These are phyloP conservation scores for Curvularia lunata DNA, from an alignment of 2,329 filamentous ascomycete species.

Conservation along the genomic window DNA sequence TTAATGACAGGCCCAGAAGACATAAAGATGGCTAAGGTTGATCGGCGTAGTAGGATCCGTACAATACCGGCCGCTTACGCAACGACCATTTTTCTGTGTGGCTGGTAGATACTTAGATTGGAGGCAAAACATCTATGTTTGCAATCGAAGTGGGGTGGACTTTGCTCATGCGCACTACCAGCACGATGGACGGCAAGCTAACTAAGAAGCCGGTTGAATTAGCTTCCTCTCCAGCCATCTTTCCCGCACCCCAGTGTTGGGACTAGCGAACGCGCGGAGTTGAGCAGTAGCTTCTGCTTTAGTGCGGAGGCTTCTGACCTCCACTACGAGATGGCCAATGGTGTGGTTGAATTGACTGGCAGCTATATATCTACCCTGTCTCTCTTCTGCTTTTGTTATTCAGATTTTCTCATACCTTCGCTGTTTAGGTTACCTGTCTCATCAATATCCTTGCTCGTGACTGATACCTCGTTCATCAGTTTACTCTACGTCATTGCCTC, in stretches of 20 bases:
- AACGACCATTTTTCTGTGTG: not conserved
- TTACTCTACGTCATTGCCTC: constrained; percentile 31
- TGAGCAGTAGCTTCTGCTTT: constrained; percentile 33
- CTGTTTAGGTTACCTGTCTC: constrained; percentile 35
- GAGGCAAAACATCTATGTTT: constrained; percentile 19
- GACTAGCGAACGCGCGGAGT: constrained; percentile 37
- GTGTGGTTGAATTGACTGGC: constrained; percentile 27
- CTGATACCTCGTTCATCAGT: constrained; percentile 51
- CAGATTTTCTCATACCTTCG: constrained; percentile 29
- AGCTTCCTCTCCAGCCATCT: constrained; percentile 29
- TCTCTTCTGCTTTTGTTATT: constrained; percentile 16
- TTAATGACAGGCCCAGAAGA: not conserved
- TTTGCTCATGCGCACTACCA: constrained; percentile 18
- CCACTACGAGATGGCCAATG: constrained; percentile 26
- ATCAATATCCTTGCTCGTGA: constrained; percentile 19
- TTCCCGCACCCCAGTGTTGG: constrained; percentile 28
- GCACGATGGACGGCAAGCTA: constrained; percentile 20
- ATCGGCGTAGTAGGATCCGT: not conserved
- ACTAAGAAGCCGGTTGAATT: constrained; percentile 35
- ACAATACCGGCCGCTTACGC: not conserved
- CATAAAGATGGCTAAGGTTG: not conserved
- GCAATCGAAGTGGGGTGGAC: constrained; percentile 28
- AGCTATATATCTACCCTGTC: constrained; percentile 42
- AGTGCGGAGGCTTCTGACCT: constrained; percentile 13
- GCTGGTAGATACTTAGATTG: not conserved